Evolutionary conservation across 306 rosid species (phyloP), one percentile per base, ranked within the genome.

Genomic region (Acacia melanoxylon): DNA sequence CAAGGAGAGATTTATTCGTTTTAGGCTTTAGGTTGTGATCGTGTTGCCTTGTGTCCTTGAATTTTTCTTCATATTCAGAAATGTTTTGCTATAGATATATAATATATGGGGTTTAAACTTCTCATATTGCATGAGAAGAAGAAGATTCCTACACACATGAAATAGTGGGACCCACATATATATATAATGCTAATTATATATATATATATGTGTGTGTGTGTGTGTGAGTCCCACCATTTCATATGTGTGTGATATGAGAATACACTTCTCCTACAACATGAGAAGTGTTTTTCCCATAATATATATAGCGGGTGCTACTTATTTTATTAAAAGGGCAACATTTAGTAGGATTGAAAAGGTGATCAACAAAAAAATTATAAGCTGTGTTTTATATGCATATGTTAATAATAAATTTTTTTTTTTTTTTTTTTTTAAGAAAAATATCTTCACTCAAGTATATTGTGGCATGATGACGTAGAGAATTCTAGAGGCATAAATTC

Each of bases 1-100:
- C 66, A 85, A 76, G 81, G 49, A 78, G 48, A 56, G 73, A 76
- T 83, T 69, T 79, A 77, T 80, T 74, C 80, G 75, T 54, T 80
- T 76, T n/a, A 63, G 44, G 20, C 71, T 24, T 29, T 52, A 41
- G 1, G 20, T 49, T 22, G 56, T n/a, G n/a, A n/a, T 31, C 6
- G 12, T 66, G 13, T 66, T 65, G 42, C 33, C 11, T 16, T 31
- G 24, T 33, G 44, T 16, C 24, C 52, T 72, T 51, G 80, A 82
- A 17, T 45, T 76, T 66, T 66, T 66, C 68, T 52, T 61, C 37
- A 25, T 25, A 12, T 61, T 61, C 16, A 25, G 37, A 61, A 61
- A 61, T 61, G 25, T 27, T 59, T 59, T 22, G 33, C 33, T 10
- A 11, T 16, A 49, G 16, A 16, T 1, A 59, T 59, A 10, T 24